Conservation (phyloP, 1,284 basidiomycete species). For the Ganoderma resinaceum region DNA sequence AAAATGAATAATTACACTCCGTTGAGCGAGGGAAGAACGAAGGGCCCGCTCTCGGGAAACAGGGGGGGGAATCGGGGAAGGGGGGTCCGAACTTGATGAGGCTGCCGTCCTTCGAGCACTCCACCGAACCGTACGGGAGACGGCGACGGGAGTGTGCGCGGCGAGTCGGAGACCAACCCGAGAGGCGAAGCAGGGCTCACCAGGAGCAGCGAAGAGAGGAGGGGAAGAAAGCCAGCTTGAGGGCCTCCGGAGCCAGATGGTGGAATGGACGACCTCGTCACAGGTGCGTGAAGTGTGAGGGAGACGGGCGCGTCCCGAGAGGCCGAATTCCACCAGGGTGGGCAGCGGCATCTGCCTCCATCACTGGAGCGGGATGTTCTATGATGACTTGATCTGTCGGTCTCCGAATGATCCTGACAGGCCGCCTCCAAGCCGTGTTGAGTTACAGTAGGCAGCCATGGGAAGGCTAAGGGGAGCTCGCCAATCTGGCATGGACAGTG, state of each 20-base stretch:
- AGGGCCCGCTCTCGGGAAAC: slow-evolving; percentile 20
- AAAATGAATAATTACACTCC: slow-evolving; percentile 7
- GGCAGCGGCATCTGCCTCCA: slow-evolving; percentile 8
- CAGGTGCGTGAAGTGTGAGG: slow-evolving; percentile 25
- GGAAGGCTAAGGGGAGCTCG: neutral
- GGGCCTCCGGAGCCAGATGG: slow-evolving; percentile 26
- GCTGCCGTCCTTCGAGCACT: slow-evolving; percentile 18
- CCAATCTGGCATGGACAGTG: slow-evolving; percentile 10
- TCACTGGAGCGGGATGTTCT: slow-evolving; percentile 13
- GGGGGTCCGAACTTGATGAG: slow-evolving; percentile 8
- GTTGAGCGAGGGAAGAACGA: neutral
- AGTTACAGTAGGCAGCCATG: neutral
- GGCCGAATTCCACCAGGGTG: neutral
- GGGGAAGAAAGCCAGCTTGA: slow-evolving; percentile 22
- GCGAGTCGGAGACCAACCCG: slow-evolving; percentile 30
- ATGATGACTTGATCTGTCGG: slow-evolving; percentile 25
- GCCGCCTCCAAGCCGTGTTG: slow-evolving; percentile 7
- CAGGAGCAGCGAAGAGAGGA: slow-evolving; percentile 31
- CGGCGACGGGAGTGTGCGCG: slow-evolving; percentile 11
- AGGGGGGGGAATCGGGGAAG: neutral
- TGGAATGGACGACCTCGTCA: slow-evolving; percentile 27
- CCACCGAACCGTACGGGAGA: slow-evolving; percentile 13
- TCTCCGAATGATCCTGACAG: slow-evolving; percentile 2
- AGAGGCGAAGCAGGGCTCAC: slow-evolving; percentile 30
- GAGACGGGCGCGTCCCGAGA: neutral